Evolutionary conservation across 768 basidiomycete species (phyloP).

Genomic region (Amyloporia xantha): DNA sequence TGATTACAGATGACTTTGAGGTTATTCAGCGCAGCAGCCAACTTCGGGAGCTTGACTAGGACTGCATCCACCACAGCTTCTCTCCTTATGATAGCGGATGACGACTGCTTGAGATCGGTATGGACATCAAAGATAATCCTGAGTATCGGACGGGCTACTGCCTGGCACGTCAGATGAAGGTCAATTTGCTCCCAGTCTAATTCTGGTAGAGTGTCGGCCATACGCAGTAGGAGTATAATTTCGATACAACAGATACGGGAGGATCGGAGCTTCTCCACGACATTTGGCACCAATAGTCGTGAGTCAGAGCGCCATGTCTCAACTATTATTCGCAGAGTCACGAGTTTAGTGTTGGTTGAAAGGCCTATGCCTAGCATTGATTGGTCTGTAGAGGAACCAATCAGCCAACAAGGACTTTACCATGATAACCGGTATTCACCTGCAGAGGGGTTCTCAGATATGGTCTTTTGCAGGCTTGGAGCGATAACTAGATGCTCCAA

Average conservation of each 20-base stretch:
- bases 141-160: neutral
- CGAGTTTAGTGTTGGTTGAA: neutral
- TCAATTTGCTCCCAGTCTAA: neutral
- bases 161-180: neutral
- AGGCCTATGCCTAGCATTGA: neutral
- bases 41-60: too few species aligned
- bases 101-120: too few species aligned
- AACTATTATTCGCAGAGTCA: neutral
- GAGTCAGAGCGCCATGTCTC: neutral
- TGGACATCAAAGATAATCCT: neutral
- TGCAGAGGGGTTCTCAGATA: too few species aligned
- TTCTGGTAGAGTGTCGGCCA: neutral
- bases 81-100: too few species aligned
- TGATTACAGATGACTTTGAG: too few species aligned
- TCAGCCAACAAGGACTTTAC: too few species aligned
- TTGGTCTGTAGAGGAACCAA: neutral
- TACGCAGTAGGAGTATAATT: neutral
- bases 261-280: neutral
- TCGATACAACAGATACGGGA: neutral
- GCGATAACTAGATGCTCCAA: neutral
- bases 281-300: neutral
- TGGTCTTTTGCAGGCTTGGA: too few species aligned
- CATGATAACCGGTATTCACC: too few species aligned
- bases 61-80: too few species aligned
- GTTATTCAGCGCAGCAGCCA: too few species aligned